Percentiles rank a stretch among this genome's conserved stretches.
Evolutionary conservation across 1,284 basidiomycete species (phyloP).

Genomic region (Pyrrhoderma noxium): DNA sequence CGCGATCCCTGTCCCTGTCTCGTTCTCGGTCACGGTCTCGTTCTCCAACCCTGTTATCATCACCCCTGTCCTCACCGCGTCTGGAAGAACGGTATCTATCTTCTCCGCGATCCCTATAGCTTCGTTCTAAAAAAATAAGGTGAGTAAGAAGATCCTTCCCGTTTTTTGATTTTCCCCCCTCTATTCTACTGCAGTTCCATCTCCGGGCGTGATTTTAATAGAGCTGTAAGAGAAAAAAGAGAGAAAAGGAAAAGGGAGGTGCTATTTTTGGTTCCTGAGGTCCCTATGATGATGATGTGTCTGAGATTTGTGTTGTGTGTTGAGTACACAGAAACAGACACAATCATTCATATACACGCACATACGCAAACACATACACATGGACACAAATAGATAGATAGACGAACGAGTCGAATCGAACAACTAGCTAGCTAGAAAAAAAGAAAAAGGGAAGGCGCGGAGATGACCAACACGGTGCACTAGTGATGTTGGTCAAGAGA

Average conservation of each 20-base stretch:
- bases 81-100: constrained; percentile 18
- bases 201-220: neutral
- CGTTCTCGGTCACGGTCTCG: constrained; percentile 18
- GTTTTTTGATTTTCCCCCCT: neutral
- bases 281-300: no score
- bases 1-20: constrained; percentile 23
- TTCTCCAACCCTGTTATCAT: neutral
- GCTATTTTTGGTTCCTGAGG: no score
- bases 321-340: no score
- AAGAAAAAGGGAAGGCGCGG: constrained; percentile 17
- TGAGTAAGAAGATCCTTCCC: constrained; percentile 14
- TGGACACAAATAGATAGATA: constrained; percentile 10
- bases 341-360: no score
- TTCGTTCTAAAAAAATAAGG: constrained; percentile 19
- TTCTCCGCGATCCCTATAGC: neutral
- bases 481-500: neutral
- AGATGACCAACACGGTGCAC: no score
- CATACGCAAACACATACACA: constrained; percentile 13
- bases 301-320: no score
- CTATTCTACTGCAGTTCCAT: constrained; percentile 11
- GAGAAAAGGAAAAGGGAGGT: no score
- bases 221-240: no score
- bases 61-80: constrained; percentile 17
- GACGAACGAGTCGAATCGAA: constrained; percentile 5
- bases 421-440: constrained; percentile 22